phyloP scores from a whole-genome alignment of 305 asterid genomes.

The Rubia peregrina region DNA sequence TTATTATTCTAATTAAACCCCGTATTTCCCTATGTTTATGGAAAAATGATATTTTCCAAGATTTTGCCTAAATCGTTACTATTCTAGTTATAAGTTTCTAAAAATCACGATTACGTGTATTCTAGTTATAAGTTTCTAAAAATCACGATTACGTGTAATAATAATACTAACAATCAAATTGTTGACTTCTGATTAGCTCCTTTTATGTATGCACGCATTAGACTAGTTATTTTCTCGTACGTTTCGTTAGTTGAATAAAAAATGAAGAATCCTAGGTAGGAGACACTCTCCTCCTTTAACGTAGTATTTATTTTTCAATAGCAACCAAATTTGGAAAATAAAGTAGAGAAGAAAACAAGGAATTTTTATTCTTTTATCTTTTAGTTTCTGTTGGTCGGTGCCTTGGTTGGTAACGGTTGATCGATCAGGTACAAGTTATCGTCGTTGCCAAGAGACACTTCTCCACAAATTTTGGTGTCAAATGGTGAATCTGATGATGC shows the following conservation, averaged over 20 bases:
- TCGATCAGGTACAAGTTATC: neutral
- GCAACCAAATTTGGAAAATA: neutral
- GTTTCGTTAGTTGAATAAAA: neutral
- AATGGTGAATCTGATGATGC: too few species aligned
- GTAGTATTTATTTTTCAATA: neutral
- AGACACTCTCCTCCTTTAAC: neutral
- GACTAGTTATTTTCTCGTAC: neutral
- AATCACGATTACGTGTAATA: too few species aligned
- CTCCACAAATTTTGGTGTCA: neutral
- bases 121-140: too few species aligned
- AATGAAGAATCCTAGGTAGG: neutral
- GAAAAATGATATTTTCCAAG: too few species aligned
- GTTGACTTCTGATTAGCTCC: neutral
- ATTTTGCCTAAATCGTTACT: too few species aligned
- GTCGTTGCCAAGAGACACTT: neutral
- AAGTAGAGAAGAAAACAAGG: neutral
- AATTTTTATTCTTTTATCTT: too few species aligned
- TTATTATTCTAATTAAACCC: too few species aligned
- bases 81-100: too few species aligned
- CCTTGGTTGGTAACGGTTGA: neutral
- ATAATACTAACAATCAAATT: too few species aligned
- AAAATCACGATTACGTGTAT: too few species aligned
- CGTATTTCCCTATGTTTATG: too few species aligned
- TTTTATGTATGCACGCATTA: too few species aligned
- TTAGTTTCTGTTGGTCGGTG: neutral